Base-by-base conservation (phyloP, 192 early-diverging fungal species). In the Cladochytrium replicatum region DNA sequence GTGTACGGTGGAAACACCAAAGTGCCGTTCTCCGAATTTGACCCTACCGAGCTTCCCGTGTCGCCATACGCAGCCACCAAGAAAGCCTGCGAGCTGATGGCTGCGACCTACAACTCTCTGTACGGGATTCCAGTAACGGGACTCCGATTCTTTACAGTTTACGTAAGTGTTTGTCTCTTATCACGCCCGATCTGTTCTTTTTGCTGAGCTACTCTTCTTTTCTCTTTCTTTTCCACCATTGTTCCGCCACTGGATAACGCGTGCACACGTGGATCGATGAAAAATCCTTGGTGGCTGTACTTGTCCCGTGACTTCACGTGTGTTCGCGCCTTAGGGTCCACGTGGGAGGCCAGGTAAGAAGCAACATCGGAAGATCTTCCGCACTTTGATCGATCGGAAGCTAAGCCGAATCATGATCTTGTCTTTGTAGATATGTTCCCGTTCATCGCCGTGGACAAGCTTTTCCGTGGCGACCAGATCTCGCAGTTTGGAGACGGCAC, bases 121-220 rank as follows among this genome's bases (percentile, higher is more conserved):
- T 53, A 53, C 51, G 25, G 25, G 3, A n/a, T 53, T 30, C 26
- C 26, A 40, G 51, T 53, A 3, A 43, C 51, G 2, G 51, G 51
- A 4, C 51, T 53, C 23, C 39, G 51, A n/a, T 53, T 53, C 51
- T 53, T 53, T 38, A 53, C 51, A 40, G 51, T 53, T 42, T 53
- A 53, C 29, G 40, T 41, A n/a, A 41, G 40, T 41, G 4, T n/a
- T n/a, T n/a, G n/a, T n/a, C n/a, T n/a, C n/a, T n/a, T n/a, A n/a
- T n/a, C n/a, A n/a, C 40, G 40, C 40, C 4, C 5, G 5, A 4
- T 4, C 40, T 22, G 13, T n/a, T n/a, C n/a, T n/a, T n/a, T n/a
- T n/a, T n/a, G n/a, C n/a, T n/a, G n/a, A n/a, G n/a, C n/a, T n/a
- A n/a, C n/a, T n/a, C n/a, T n/a, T n/a, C n/a, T n/a, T n/a, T n/a